Evolutionary conservation across 169 alveolate species (phyloP).

Genomic region (Theileria parva): DNA sequence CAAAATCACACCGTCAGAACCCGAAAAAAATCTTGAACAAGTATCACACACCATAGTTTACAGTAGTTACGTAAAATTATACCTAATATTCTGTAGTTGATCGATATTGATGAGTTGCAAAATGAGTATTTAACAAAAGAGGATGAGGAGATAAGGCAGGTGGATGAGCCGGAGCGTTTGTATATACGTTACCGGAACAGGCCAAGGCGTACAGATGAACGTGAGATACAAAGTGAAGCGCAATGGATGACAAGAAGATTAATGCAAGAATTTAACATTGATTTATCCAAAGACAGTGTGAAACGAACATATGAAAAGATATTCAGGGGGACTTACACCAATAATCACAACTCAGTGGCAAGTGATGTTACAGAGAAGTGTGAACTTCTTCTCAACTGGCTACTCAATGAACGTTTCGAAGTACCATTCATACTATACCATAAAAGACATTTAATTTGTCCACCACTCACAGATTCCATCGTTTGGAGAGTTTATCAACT

Average conservation of each 20-base stretch:
- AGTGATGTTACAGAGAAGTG: slow-evolving; percentile 55
- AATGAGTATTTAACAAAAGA: slow-evolving; percentile 69
- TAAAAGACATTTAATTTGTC: slow-evolving; percentile 74
- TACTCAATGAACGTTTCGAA: slow-evolving; percentile 76
- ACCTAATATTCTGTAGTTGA: slow-evolving; percentile 27
- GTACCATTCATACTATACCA: slow-evolving; percentile 77
- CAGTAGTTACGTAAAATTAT: not conserved
- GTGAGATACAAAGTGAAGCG: slow-evolving; percentile 62
- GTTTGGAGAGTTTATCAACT: slow-evolving; percentile 79
- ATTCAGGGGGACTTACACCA: slow-evolving; percentile 66
- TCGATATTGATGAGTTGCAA: slow-evolving; percentile 74
- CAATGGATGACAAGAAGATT: slow-evolving; percentile 70
- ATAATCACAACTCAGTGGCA: slow-evolving; percentile 17
- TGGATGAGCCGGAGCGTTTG: slow-evolving; percentile 75
- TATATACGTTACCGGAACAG: slow-evolving; percentile 62
- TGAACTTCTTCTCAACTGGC: slow-evolving; percentile 70
- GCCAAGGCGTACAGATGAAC: slow-evolving; percentile 37
- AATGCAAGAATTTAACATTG: slow-evolving; percentile 66
- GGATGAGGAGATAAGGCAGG: slow-evolving; percentile 65
- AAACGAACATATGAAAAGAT: slow-evolving; percentile 50
- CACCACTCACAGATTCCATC: slow-evolving; percentile 77
- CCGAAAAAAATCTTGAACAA: not conserved
- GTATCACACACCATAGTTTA: not conserved
- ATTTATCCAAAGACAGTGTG: slow-evolving; percentile 65
- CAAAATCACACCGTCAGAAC: slow-evolving; percentile 11